Evolutionary conservation across 257 asterid genomes (phyloP).

Genomic region (Nicotiana otophora): DNA sequence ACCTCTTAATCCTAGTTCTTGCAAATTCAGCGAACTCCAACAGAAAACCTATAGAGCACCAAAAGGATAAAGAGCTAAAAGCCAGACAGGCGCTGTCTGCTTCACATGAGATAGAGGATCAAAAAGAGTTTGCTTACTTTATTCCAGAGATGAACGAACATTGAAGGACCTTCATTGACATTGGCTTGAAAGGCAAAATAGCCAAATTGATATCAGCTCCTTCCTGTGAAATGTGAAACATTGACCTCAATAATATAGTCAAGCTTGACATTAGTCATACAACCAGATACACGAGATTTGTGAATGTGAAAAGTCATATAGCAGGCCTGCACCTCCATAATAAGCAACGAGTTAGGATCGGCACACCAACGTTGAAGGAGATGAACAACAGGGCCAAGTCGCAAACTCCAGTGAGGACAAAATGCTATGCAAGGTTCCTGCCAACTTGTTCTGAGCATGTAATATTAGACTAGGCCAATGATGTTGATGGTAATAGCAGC

Average conservation of each 20-base stretch:
- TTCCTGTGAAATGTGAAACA: slow-evolving; percentile 40
- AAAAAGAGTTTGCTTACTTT: slow-evolving; percentile 33
- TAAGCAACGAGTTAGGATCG: slow-evolving; percentile 67
- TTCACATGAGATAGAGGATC: neutral
- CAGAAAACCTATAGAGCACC: neutral
- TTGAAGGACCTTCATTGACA: slow-evolving; percentile 74
- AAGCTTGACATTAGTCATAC: neutral
- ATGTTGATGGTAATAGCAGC: neutral
- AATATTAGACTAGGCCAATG: slow-evolving; percentile 16
- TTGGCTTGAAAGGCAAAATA: slow-evolving; percentile 69
- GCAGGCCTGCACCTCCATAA: slow-evolving; percentile 58
- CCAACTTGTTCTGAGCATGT: slow-evolving; percentile 46
- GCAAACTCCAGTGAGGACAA: slow-evolving; percentile 94
- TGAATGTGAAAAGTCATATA: neutral
- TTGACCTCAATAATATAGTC: neutral
- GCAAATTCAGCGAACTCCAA: neutral
- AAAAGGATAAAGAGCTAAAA: neutral
- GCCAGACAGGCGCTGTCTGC: neutral
- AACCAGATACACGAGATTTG: neutral
- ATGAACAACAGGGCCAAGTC: slow-evolving; percentile 86
- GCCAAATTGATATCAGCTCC: slow-evolving; percentile 50
- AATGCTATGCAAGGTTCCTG: slow-evolving; percentile 92
- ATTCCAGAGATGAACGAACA: slow-evolving; percentile 81
- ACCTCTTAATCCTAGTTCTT: neutral
- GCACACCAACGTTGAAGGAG: slow-evolving; percentile 67